phyloP scores from a whole-genome alignment of 805 yeast genomes.

The Lachancea mirantina region DNA sequence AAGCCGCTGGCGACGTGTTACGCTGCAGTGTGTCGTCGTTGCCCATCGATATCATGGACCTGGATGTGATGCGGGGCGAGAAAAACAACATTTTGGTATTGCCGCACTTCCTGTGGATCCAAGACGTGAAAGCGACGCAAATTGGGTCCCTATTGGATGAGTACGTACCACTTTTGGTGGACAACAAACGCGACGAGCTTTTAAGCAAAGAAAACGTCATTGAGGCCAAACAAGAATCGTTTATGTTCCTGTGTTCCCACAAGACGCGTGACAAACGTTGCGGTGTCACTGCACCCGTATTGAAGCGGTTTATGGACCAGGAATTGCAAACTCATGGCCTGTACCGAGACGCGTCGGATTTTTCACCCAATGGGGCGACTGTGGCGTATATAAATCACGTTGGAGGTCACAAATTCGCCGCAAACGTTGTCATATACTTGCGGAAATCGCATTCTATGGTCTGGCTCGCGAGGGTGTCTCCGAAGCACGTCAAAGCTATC shows the following conservation, averaged over 20 bases:
- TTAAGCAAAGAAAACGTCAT: slow-evolving; percentile 29
- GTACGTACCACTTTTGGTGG: slow-evolving; percentile 37
- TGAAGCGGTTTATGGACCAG: slow-evolving; percentile 71
- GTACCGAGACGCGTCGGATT: slow-evolving; percentile 71
- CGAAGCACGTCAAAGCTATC: slow-evolving; percentile 65
- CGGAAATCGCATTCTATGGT: slow-evolving; percentile 45
- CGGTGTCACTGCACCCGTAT: slow-evolving; percentile 87
- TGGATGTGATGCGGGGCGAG: slow-evolving; percentile 36
- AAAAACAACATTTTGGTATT: slow-evolving; percentile 57
- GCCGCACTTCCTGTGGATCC: slow-evolving; percentile 70
- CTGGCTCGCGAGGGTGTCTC: slow-evolving; percentile 85
- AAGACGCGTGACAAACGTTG: slow-evolving; percentile 86
- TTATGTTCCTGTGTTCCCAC: slow-evolving; percentile 80
- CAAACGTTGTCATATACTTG: slow-evolving; percentile 74
- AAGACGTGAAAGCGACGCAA: slow-evolving; percentile 38
- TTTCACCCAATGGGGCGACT: slow-evolving; percentile 63
- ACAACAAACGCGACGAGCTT: slow-evolving; percentile 14
- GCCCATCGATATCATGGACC: slow-evolving; percentile 40
- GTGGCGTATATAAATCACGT: slow-evolving; percentile 76
- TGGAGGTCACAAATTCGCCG: slow-evolving; percentile 94
- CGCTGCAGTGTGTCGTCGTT: slow-evolving; percentile 43
- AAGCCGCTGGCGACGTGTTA: slow-evolving; percentile 25
- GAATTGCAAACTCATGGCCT: slow-evolving; percentile 65
- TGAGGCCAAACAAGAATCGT: slow-evolving; percentile 37
- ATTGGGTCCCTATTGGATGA: slow-evolving; percentile 39